Evolutionary conservation across 179 eudicot genomes (phyloP), one percentile per base, ranked within the genome.

Genomic region (Camellia oleifera): DNA sequence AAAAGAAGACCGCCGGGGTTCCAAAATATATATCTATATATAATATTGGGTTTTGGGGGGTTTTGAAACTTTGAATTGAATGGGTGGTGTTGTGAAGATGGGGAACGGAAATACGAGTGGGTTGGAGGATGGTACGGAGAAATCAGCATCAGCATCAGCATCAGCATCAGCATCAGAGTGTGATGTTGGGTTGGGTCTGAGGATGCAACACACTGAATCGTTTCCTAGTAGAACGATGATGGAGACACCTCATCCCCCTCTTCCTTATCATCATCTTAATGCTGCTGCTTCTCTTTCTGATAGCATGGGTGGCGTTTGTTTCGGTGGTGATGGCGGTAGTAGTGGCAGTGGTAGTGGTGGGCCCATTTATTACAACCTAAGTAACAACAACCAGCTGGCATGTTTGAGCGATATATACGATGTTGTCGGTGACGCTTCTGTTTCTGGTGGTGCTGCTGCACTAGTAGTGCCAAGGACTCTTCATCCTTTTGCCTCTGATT

Each of bases 171-270:
- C 67, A 48, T 53, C 56, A 50, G 79, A 71, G 18, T 84, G 86
- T 76, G 88, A 91, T 84, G 89, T 91, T 83, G 94, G 88, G 20
- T 85, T 89, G 81, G 91, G 84, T 77, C 84, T 89, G 80, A 89
- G 82, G 80, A 82, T 83, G 81, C 90, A 86, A 71, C 69, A 61
- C 57, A 79, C 82, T 10, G 82, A 80, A 74, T 81, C 82, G 1
- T 75, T 70, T 42, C 64, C 86, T 50, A 54, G 76, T 77, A 83
- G 26, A 61, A 81, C 75, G 45, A 42, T 80, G 75, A 79, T 67
- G 73, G 69, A 4, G 81, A 78, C 81, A 80, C 71, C 81, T 80
- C 84, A 80, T 71, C 60, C n/a, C 23, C 75, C 62, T 65, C 40
- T 13, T 48, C 53, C 4, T 26, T 1, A n/a, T 58, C 42, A 46